Conservation (phyloP, 768 basidiomycete genomes). For the Calocybe indica region DNA sequence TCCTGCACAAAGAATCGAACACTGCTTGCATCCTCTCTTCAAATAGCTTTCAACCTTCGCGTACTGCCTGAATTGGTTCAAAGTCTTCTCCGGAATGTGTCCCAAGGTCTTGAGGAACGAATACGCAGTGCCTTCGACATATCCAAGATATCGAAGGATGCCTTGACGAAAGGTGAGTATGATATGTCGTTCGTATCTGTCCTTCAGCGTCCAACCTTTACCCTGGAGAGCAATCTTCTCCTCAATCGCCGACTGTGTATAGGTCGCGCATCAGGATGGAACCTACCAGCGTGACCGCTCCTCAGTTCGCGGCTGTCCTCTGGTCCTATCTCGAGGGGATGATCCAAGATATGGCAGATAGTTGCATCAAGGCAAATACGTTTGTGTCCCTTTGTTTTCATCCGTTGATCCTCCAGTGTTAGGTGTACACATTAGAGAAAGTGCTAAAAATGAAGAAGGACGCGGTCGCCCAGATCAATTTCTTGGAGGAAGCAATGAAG, state of each 20-base stretch:
- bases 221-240: slow-evolving; percentile 15
- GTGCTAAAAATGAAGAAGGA: slow-evolving; percentile 89
- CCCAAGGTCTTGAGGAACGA: slow-evolving; percentile 75
- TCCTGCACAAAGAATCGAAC: slow-evolving; percentile 67
- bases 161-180: slow-evolving; percentile 64
- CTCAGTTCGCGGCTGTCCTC: slow-evolving; percentile 78
- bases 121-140: slow-evolving; percentile 85
- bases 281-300: slow-evolving; percentile 82
- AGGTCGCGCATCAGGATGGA: slow-evolving; percentile 85
- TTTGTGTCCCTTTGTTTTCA: neutral
- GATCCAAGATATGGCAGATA: slow-evolving; percentile 83
- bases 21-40: slow-evolving; percentile 85
- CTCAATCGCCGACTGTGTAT: slow-evolving; percentile 51
- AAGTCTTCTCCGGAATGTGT: slow-evolving; percentile 71
- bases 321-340: slow-evolving; percentile 80
- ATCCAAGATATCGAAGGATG: slow-evolving; percentile 79
- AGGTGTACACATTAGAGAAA: slow-evolving; percentile 96
- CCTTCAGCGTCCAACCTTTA: neutral
- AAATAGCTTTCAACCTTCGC: slow-evolving; percentile 91
- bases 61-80: slow-evolving; percentile 80
- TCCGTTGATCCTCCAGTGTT: neutral
- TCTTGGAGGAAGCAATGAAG: slow-evolving; percentile 93
- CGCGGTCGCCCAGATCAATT: slow-evolving; percentile 63
- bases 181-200: too few species aligned
- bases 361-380: slow-evolving; percentile 73